These are phyloP conservation scores for Schizosaccharomyces pombe DNA, from an alignment of 805 yeast genomes.

Conservation along the genomic window ASM294v3 CU329670.1:324001-324500, in stretches of 20 bases:
- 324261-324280: constrained; percentile 45
- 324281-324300: constrained; percentile 58
- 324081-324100: too few species aligned
- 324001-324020: too few species aligned
- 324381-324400: constrained; percentile 51
- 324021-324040: too few species aligned
- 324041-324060: too few species aligned
- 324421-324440: too few species aligned
- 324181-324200: constrained; percentile 6
- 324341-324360: constrained; percentile 58
- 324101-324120: background rate
- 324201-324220: constrained; percentile 12
- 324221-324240: constrained; percentile 50
- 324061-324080: too few species aligned
- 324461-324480: constrained; percentile 46
- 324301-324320: constrained; percentile 41
- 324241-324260: constrained; percentile 39
- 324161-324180: too few species aligned
- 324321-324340: constrained; percentile 53
- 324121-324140: background rate
- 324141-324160: too few species aligned
- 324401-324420: constrained; percentile 35
- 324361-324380: constrained; percentile 44
- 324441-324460: too few species aligned
- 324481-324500: constrained; percentile 29